phyloP scores from a whole-genome alignment of 1,139 yeast species.

The Casaregolazyma lundiana region DNA sequence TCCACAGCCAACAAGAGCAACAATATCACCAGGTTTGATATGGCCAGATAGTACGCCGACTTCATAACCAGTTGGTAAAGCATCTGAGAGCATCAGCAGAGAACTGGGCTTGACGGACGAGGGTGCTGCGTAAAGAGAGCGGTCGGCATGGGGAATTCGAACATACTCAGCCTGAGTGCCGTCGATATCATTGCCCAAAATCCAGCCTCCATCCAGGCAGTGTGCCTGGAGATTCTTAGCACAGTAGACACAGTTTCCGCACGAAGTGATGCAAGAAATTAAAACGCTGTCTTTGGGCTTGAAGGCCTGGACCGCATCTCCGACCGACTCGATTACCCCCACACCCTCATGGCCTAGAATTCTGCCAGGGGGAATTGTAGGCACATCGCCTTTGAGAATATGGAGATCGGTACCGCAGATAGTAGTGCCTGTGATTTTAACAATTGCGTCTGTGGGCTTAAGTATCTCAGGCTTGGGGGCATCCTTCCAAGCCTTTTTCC shows the following conservation, averaged over 20 bases:
- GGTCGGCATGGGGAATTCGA: constrained; percentile 41
- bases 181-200: constrained; percentile 39
- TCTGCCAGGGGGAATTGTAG: constrained; percentile 42
- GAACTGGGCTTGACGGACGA: constrained; percentile 35
- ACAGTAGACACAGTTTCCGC: constrained; percentile 53
- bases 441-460: constrained; percentile 41
- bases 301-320: constrained; percentile 36
- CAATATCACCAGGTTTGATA: constrained; percentile 39
- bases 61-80: constrained; percentile 45
- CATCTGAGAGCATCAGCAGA: constrained; percentile 41
- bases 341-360: constrained; percentile 54
- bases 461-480: constrained; percentile 38
- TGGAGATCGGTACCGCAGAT: constrained; percentile 49
- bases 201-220: constrained; percentile 44
- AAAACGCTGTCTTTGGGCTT: constrained; percentile 44
- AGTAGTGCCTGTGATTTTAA: constrained; percentile 42
- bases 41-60: constrained; percentile 41
- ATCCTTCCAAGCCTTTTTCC: constrained; percentile 33
- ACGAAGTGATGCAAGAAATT: constrained; percentile 45
- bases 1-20: constrained; percentile 48
- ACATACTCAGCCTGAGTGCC: constrained; percentile 40
- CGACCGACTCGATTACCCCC: constrained; percentile 41
- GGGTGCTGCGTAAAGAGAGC: constrained; percentile 36
- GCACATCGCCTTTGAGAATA: constrained; percentile 47
- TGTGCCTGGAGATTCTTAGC: constrained; percentile 37